Evolutionary conservation across 1,284 basidiomycete species (phyloP), one percentile per base, ranked within the genome.

Genomic region (Schizopora paradoxa): DNA sequence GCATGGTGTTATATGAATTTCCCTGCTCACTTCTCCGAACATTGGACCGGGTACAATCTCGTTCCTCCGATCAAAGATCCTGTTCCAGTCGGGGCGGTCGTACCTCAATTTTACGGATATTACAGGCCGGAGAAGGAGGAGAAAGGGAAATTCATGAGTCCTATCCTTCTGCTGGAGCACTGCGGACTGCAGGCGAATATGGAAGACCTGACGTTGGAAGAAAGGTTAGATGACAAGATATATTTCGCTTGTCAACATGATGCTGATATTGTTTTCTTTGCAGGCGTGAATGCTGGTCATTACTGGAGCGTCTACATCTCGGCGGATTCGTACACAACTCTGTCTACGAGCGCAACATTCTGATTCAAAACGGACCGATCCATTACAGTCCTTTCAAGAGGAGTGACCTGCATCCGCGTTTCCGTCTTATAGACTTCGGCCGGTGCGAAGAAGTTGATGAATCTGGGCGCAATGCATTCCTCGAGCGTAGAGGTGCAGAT

Each of bases 101-200:
- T 64, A 0, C 68, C 67, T 1, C 66, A 68, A 45, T 68, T 67
- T 43, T 70, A 67, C 32, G 68, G 69, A 6, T 66, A 59, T 44
- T 70, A 68, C 36, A 41, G 3, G 1, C 58, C 55, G 0, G 55
- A 37, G 25, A 27, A 38, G 26, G 40, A 43, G 14, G 39, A 44
- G 25, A 18, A 21, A 5, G 43, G 49, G 29, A 27, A 32, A 34
- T 48, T 37, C 28, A 16, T 53, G 22, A 59, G 58, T 32, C 61
- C 63, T 1, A 66, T 68, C 43, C 52, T 68, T 13, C 57, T 69
- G 0, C 51, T 68, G 14, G 67, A 69, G 40, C 58, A 66, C 27
- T 69, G 68, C n/a, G 67, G 67, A 1, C 1, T 14, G 6, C 62
- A 56, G 1, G 52, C 69, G 13, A 22, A 59, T 0, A 48, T 60